Evolutionary conservation across 768 basidiomycete species (phyloP), one percentile per base, ranked within the genome.

Genomic region (Mycena capillaripes): DNA sequence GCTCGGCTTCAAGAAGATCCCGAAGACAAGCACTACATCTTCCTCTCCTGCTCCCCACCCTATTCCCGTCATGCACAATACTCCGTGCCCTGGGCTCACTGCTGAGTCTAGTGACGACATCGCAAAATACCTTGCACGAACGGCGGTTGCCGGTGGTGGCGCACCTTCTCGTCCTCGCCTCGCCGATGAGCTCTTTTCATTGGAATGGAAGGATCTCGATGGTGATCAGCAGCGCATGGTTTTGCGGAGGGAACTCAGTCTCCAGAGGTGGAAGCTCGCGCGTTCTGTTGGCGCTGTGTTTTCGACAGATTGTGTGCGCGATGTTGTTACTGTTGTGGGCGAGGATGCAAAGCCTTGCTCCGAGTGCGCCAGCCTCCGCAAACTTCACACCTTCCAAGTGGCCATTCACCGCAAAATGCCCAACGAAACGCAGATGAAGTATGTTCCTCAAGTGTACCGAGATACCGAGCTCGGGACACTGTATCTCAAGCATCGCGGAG

Each of bases 381-480:
- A 63, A 29, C 25, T 61, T 9, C 75, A 74, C 56, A 58, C 58
- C 3, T 77, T 77, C 64, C 69, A 67, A n/a, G 53, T 58, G 9
- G 62, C 62, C 2, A 34, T 77, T 23, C 59, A 67, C 23, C 63
- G 68, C 9, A 57, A 5, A 2, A 58, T 72, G 55, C 76, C 75
- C 2, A 29, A 40, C 4, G 75, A 77, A 23, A 56, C 42, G 7
- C 53, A 71, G 12, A 70, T 75, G 71, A 77, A 73, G 53, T 72
- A 64, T 61, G 70, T 74, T 1, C 75, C 75, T 1, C 62, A 71
- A 27, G 29, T 14, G 17, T 72, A 67, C 27, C 72, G 75, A 7
- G 64, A 63, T 34, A 32, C 23, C 2, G 73, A 72, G 6, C 70
- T 77, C 10, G 75, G 76, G 10, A 27, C 53, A 23, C 69, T 75